These are phyloP conservation scores for cucumber (Cucumis sativus) DNA, from an alignment of 306 rosid species.

Conservation along the genomic window DNA sequence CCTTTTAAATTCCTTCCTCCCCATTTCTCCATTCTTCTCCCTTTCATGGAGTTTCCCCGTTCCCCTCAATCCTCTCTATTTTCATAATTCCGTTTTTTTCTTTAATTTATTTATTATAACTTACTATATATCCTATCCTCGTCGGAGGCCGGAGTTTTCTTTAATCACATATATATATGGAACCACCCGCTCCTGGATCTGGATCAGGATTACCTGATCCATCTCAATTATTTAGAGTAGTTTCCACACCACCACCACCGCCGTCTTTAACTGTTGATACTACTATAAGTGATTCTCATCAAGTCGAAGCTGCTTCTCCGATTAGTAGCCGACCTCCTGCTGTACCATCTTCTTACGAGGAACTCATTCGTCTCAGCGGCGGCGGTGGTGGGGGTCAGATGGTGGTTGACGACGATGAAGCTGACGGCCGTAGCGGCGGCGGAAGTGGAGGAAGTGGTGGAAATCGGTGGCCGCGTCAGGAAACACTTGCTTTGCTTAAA, in stretches of 20 bases:
- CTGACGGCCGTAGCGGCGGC: slow-evolving; percentile 4
- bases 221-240: slow-evolving; percentile 5
- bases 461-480: slow-evolving; percentile 42
- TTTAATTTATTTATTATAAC: too few relatives aligned
- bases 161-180: background rate
- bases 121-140: too few relatives aligned
- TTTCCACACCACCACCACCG: background rate
- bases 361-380: slow-evolving; percentile 16
- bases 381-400: background rate
- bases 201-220: slow-evolving; percentile 4
- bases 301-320: slow-evolving; percentile 34
- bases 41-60: background rate
- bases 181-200: background rate
- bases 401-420: slow-evolving; percentile 9
- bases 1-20: background rate
- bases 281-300: slow-evolving; percentile 10
- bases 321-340: slow-evolving; percentile 43
- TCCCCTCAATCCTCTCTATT: too few relatives aligned
- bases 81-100: too few relatives aligned
- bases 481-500: slow-evolving; percentile 28
- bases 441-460: slow-evolving; percentile 22
- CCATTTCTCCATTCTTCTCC: background rate
- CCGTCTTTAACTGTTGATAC: background rate
- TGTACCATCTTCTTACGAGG: slow-evolving; percentile 17
- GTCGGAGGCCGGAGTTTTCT: background rate